Conservation (phyloP, 805 yeast species). For the Isabelozyma heimii region DNA sequence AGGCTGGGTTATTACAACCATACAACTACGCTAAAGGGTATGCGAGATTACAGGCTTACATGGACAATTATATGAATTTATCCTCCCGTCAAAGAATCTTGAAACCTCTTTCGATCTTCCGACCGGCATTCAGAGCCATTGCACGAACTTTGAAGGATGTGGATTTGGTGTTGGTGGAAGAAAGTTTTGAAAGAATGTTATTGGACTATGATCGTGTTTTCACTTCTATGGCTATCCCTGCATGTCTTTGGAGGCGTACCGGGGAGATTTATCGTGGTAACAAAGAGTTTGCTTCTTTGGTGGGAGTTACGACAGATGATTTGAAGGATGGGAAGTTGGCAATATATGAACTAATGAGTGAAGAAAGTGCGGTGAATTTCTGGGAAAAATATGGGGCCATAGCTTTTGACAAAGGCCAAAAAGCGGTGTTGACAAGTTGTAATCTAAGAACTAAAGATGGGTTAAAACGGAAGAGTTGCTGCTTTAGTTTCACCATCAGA, state of each 20-base stretch:
- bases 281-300: constrained; percentile 91
- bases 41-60: constrained; percentile 81
- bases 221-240: constrained; percentile 97
- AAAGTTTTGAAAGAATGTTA: constrained; percentile 89
- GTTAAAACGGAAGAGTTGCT: constrained; percentile 74
- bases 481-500: constrained; percentile 90
- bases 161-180: constrained; percentile 89
- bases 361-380: constrained; percentile 92
- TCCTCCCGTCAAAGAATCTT: constrained; percentile 81
- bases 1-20: constrained; percentile 90
- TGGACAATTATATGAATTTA: constrained; percentile 89
- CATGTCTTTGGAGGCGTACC: constrained; percentile 95
- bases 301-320: constrained; percentile 86
- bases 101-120: constrained; percentile 77
- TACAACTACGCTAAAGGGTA: constrained; percentile 93
- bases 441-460: constrained; percentile 82
- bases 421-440: constrained; percentile 91
- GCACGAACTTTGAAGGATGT: constrained; percentile 88
- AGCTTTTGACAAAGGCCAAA: constrained; percentile 93
- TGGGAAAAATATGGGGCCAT: constrained; percentile 98
- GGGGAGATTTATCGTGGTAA: constrained; percentile 95
- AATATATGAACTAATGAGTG: constrained; percentile 90
- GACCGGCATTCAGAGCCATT: constrained; percentile 92
- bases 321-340: constrained; percentile 89
- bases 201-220: constrained; percentile 92